Base-by-base conservation (phyloP, 441 rosid species). In the Syzygium malaccense region DNA sequence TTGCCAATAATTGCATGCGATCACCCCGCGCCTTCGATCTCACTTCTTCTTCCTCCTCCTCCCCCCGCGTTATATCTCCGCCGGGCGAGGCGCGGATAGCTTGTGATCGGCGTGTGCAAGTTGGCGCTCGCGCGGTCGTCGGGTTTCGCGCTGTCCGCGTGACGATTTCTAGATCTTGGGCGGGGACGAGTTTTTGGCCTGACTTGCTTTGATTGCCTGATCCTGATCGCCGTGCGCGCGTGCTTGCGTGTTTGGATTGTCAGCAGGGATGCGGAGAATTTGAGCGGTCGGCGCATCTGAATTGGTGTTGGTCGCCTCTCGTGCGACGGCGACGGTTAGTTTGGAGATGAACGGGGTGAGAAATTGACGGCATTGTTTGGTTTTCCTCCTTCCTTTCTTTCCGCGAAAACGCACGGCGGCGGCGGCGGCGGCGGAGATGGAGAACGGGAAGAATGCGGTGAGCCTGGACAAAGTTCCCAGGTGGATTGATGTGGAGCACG, bases 381-480 rank as follows among this genome's bases (percentile, higher is more conserved):
- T 37, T 37, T 41, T 37, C 20, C 14, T 13, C 2, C 23, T 15
- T 30, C 30, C 64, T 71, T 23, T 41, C 49, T 71, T 20, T 71
- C 49, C 51, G 49, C 30, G 49, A 12, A 37, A 6, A 30, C 49
- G 45, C 13, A 19, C 19, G 75, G 75, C 75, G 41, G 71, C 71
- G 25, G 95, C 92, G 92, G 91, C 95, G 7, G 87, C 96, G 32
- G 48, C 48, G 8, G 48, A 6, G 5, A 94, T 95, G 7, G 97
- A 92, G 91, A 96, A 91, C 87, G 97, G 88, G 88, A 96, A 96
- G 91, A 92, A 93, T 89, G 96, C 94, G 19, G 98, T 96, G 92
- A 96, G 97, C 56, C 93, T 98, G 91, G 98, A 98, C 91, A 99
- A 98, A 89, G 95, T 97, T 88, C 99, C 99, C 1, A 93, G 99